Evolutionary conservation across 768 basidiomycete genomes (phyloP).

Genomic region (Suillus occidentalis): DNA sequence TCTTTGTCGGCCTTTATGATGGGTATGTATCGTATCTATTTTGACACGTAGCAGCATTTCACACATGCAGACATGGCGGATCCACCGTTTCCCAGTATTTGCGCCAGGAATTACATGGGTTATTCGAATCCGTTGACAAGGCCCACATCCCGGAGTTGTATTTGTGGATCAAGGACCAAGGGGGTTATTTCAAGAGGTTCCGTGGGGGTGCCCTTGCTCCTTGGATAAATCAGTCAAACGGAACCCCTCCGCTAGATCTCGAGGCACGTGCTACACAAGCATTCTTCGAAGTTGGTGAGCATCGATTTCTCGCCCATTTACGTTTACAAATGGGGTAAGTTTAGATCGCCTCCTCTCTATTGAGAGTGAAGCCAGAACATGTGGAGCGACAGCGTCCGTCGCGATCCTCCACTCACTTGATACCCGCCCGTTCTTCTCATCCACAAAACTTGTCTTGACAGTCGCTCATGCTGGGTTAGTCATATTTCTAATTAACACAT

Average conservation of each 20-base stretch:
- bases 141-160: conserved; percentile 72
- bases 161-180: conserved; percentile 73
- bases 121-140: conserved; percentile 80
- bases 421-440: conserved; percentile 78
- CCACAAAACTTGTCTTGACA: conserved; percentile 73
- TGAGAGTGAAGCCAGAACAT: conserved; percentile 66
- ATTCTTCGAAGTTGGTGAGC: conserved; percentile 72
- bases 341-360: conserved; percentile 73
- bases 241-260: conserved; percentile 54
- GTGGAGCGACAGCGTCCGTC: conserved; percentile 90
- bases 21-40: conserved; percentile 52
- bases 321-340: conserved; percentile 10
- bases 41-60: conserved; percentile 3
- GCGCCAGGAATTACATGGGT: conserved; percentile 79
- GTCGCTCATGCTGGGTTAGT: conserved; percentile 90
- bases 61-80: conserved; percentile 76
- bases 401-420: conserved; percentile 92
- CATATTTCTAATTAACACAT: background rate
- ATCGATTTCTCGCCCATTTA: conserved; percentile 2
- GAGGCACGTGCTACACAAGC: conserved; percentile 85
- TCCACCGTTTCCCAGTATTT: conserved; percentile 86
- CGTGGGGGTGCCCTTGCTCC: conserved; percentile 74
- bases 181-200: conserved; percentile 92
- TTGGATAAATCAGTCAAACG: conserved; percentile 47
- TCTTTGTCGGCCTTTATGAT: conserved; percentile 90